Conservation (phyloP, 1,139 yeast genomes). For the Torulaspora globosa region DNA sequence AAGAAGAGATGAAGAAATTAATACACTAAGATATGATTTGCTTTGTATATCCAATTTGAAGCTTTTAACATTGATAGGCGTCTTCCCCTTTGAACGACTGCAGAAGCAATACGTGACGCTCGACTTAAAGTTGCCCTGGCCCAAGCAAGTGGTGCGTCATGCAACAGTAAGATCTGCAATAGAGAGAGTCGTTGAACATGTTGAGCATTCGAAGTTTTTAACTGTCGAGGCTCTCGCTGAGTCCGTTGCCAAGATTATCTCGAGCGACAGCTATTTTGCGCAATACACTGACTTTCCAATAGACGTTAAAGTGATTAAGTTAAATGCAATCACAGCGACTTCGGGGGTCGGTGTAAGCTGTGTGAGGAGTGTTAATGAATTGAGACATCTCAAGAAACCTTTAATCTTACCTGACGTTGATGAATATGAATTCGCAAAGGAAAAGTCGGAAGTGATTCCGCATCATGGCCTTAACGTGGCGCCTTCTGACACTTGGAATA, state of each 20-base stretch:
- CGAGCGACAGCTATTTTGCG: conserved; percentile 34
- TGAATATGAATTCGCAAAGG: not conserved
- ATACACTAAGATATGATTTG: conserved; percentile 35
- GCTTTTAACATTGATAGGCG: conserved; percentile 77
- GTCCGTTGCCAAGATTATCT: conserved; percentile 62
- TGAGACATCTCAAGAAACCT: conserved; percentile 18
- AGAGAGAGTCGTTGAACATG: conserved; percentile 50
- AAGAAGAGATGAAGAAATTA: conserved; percentile 22
- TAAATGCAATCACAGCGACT: conserved; percentile 82
- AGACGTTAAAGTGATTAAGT: conserved; percentile 68
- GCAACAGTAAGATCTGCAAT: conserved; percentile 39
- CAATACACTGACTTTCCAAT: conserved; percentile 38
- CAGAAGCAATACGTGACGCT: conserved; percentile 72
- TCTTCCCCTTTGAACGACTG: conserved; percentile 81
- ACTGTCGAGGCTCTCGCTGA: conserved; percentile 91
- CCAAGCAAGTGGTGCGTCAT: conserved; percentile 25
- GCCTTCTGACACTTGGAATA: conserved; percentile 39
- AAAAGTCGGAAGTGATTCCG: conserved; percentile 33
- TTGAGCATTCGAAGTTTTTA: conserved; percentile 72
- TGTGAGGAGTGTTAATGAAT: conserved; percentile 37
- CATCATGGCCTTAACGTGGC: conserved; percentile 4
- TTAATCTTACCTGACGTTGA: conserved; percentile 1
- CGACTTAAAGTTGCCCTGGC: conserved; percentile 48
- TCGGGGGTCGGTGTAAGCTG: conserved; percentile 87
- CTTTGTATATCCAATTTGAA: conserved; percentile 52